A percentile compares a stretch with the other conserved stretches of the same genome.
phyloP scores from a whole-genome alignment of 352 stramenopile genomes.

The Pythium pyrilobum region DNA sequence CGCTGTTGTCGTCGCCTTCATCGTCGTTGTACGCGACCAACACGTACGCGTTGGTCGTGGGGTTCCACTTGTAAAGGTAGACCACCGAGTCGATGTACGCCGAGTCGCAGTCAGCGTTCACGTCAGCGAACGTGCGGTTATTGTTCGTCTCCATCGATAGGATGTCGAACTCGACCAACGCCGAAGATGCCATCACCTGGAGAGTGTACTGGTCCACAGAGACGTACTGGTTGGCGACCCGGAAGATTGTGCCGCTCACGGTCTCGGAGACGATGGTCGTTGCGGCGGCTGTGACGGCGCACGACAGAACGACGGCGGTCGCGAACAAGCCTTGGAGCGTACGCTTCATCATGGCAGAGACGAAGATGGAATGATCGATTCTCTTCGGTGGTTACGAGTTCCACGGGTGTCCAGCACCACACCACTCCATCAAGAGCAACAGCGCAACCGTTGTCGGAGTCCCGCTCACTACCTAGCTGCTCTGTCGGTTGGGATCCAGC shows the following conservation, averaged over 20 bases:
- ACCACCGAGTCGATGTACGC: constrained; percentile 67
- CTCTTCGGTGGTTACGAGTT: no score
- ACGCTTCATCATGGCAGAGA: not conserved
- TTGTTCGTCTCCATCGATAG: constrained; percentile 56
- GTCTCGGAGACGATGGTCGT: constrained; percentile 23
- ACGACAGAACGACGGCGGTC: not conserved
- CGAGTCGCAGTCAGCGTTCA: constrained; percentile 70
- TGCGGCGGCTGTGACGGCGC: not conserved
- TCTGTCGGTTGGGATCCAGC: not conserved
- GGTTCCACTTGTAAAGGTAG: constrained; percentile 30
- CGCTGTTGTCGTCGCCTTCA: constrained; percentile 46
- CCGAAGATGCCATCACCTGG: constrained; percentile 26
- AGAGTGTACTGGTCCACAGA: constrained; percentile 62
- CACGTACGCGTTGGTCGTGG: constrained; percentile 20
- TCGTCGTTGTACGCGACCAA: constrained; percentile 62
- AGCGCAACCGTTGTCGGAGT: no score
- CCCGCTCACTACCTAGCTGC: no score
- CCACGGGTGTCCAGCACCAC: no score
- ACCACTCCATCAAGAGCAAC: no score
- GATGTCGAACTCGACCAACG: constrained; percentile 60
- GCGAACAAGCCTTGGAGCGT: not conserved
- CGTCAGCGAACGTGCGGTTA: constrained; percentile 44
- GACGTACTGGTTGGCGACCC: constrained; percentile 31
- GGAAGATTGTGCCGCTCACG: constrained; percentile 53
- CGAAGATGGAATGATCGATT: no score